Base-by-base conservation (phyloP, 495 filamentous ascomycete species). In the Lepidopterella palustris region DNA sequence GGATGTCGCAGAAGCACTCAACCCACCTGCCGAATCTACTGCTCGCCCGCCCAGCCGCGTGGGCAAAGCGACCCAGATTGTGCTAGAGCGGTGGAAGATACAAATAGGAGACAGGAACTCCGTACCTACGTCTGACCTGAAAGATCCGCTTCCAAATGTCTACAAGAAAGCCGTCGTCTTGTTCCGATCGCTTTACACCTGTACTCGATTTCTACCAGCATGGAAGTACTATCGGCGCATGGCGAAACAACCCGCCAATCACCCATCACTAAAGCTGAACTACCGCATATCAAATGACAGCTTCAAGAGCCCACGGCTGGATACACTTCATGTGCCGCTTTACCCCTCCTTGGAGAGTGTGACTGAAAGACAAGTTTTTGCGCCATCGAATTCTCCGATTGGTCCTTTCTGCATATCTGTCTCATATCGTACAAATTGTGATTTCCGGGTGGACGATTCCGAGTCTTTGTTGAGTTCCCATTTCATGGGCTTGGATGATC, bases 131-230 rank as follows among this genome's bases (percentile, higher is more conserved):
- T 79, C 84, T 15, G 88, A 93, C 62, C 81, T 90, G 64, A 83
- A 79, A 31, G 78, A 83, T 28, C 81, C 82, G 20, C 76, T 97
- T 49, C 90, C 93, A 4, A 92, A 89, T 23, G 84, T 93, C 59
- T 98, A 98, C 78, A 98, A 97, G 76, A 90, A 92, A 74, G 86
- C 84, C 65, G 93, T 98, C 60, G 86, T 97, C 56, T 81, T 97
- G 61, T 97, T 97, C 73, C 82, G 95, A 58, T 91, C 90, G 8
- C 79, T 98, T n/a, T 97, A 90, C 72, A 80, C 89, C 13, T 87
- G 86, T 53, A 82, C 88, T 25, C 88, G 87, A 64, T 80, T 96
- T 57, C 72, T 96, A 63, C 95, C 95, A 21, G 86, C 89, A 24
- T 95, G 87, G 87, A 95, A 87, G 75, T 87, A 70, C 26, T 67